Evolutionary conservation across 352 stramenopile genomes (phyloP).

Genomic region (Stramenopiles sp.): DNA sequence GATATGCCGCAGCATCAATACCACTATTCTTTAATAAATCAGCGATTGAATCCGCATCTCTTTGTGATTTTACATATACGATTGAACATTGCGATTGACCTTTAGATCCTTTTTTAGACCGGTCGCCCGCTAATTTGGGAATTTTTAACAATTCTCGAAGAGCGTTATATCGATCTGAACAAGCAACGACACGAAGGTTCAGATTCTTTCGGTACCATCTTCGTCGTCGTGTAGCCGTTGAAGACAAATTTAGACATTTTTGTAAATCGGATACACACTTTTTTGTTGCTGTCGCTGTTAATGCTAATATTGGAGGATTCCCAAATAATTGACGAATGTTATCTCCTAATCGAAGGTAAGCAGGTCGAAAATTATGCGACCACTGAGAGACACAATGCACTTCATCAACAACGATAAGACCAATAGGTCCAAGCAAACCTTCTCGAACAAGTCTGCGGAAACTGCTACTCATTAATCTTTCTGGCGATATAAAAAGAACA

Average conservation of each 20-base stretch:
- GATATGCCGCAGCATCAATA: constrained; percentile 26
- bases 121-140: constrained; percentile 14
- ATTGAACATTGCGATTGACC: too few species aligned
- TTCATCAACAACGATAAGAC: constrained; percentile 60
- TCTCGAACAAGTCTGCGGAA: constrained; percentile 28
- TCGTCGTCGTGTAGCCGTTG: neutral
- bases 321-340: neutral
- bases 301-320: constrained; percentile 28
- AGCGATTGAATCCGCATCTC: constrained; percentile 29
- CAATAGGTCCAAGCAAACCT: constrained; percentile 14
- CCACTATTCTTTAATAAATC: constrained; percentile 22
- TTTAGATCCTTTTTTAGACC: constrained; percentile 20
- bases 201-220: constrained; percentile 31
- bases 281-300: constrained; percentile 52
- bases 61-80: constrained; percentile 36
- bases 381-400: constrained; percentile 69
- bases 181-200: constrained; percentile 21
- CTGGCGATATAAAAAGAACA: constrained; percentile 50
- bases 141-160: constrained; percentile 15
- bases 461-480: constrained; percentile 33
- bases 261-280: constrained; percentile 32
- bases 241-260: constrained; percentile 19
- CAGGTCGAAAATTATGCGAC: constrained; percentile 62
- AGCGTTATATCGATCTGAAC: constrained; percentile 23
- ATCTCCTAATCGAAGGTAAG: constrained; percentile 21